These are phyloP conservation scores for Leptodermis oblonga DNA, from an alignment of 257 asterid species.

Conservation along the genomic window DNA sequence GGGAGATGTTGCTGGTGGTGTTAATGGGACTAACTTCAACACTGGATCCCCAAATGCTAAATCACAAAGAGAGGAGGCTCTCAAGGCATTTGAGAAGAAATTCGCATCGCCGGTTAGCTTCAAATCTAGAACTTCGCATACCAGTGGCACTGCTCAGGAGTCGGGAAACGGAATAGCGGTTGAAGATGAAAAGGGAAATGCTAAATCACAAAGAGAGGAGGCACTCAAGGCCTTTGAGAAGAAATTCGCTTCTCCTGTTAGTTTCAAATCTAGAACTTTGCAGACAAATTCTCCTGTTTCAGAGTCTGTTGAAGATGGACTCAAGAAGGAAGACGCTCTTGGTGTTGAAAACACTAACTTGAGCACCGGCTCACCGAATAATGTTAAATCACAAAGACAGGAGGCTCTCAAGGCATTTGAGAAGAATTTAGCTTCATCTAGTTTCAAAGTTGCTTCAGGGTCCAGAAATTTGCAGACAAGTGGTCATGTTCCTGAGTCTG, in stretches of 20 bases:
- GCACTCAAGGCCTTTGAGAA: neutral
- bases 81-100: constrained; percentile 42
- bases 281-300: neutral
- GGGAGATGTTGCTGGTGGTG: too few species aligned
- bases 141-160: neutral
- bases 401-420: too few species aligned
- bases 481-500: neutral
- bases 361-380: neutral
- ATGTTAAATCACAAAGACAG: neutral
- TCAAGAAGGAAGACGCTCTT: neutral
- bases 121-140: neutral
- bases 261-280: neutral
- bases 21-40: neutral
- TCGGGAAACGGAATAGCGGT: neutral
- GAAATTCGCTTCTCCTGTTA: neutral
- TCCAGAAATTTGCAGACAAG: neutral
- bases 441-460: neutral
- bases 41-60: constrained; percentile 15
- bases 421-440: neutral
- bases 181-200: neutral
- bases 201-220: neutral
- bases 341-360: neutral
- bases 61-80: constrained; percentile 39
- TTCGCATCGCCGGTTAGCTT: neutral
- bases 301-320: neutral